Conservation (phyloP, 2,329 filamentous ascomycete species). For the Ceratocystis colombiana region DNA sequence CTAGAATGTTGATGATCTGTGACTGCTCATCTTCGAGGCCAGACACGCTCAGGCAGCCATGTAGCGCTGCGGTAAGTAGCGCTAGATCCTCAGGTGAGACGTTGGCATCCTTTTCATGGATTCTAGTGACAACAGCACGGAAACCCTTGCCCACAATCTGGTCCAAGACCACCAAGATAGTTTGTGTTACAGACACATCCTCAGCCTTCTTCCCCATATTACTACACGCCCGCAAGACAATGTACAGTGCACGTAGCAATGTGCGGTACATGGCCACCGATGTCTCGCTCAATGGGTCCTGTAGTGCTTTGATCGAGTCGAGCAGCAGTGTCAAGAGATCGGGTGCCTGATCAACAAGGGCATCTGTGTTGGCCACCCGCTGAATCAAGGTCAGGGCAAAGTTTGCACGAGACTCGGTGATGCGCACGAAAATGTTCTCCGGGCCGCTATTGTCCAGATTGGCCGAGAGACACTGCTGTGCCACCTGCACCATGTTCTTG, state of each 20-base stretch:
- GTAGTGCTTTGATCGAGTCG: conserved; percentile 44
- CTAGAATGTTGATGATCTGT: conserved; percentile 60
- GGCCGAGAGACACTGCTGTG: conserved; percentile 64
- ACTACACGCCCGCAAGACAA: conserved; percentile 61
- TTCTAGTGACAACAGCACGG: conserved; percentile 64
- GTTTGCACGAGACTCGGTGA: conserved; percentile 67
- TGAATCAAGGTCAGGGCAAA: conserved; percentile 76
- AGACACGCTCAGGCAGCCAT: conserved; percentile 70
- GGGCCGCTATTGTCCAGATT: conserved; percentile 65
- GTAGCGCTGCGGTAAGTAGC: conserved; percentile 76
- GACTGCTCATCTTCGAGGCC: conserved; percentile 61
- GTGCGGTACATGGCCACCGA: conserved; percentile 67
- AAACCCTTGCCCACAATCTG: conserved; percentile 73
- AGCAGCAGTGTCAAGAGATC: conserved; percentile 44
- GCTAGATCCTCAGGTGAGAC: conserved; percentile 63
- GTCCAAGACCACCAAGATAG: conserved; percentile 69
- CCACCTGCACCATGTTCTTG: conserved; percentile 62
- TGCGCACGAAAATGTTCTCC: conserved; percentile 68
- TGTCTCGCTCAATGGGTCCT: conserved; percentile 43
- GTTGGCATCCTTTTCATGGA: conserved; percentile 58
- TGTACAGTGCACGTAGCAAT: conserved; percentile 73
- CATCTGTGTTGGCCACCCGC: conserved; percentile 54
- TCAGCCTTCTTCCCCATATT: conserved; percentile 27
- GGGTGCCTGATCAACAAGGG: conserved; percentile 43
- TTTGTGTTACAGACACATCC: conserved; percentile 41